Conservation (phyloP, 148 eudicot species). For the Polygonum aviculare region DNA sequence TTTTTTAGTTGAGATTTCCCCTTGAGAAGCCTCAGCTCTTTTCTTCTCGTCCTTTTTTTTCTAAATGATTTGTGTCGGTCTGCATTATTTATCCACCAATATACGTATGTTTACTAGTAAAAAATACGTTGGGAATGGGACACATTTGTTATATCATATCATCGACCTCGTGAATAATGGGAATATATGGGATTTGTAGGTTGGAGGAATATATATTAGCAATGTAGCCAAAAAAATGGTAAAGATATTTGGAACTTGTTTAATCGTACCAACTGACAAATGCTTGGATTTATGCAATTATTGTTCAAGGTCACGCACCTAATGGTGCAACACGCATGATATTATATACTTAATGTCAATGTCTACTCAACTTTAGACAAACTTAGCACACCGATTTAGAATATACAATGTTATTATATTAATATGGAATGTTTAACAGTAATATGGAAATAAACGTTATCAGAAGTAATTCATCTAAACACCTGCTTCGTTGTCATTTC, state of each 20-base stretch:
- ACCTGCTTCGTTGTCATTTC: not conserved
- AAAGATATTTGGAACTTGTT: not conserved
- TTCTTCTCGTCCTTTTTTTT: not conserved
- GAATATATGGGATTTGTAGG: not conserved
- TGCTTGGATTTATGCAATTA: not conserved
- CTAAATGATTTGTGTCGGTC: not conserved
- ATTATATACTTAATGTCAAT: not conserved
- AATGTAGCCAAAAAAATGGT: not conserved
- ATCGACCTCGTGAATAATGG: not conserved
- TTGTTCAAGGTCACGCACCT: not conserved
- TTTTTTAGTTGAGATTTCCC: not conserved
- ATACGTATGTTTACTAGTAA: no score
- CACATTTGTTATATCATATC: not conserved
- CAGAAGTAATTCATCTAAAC: not conserved
- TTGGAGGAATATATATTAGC: not conserved
- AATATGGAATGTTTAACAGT: not conserved
- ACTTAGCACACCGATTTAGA: not conserved
- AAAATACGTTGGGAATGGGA: no score
- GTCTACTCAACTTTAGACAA: not conserved
- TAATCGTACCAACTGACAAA: not conserved
- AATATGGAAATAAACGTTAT: not conserved
- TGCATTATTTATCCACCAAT: not conserved
- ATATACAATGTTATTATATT: not conserved
- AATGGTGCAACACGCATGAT: not conserved
- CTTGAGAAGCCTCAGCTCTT: not conserved